A percentile compares a stretch with the other conserved stretches of the same genome.
These are phyloP conservation scores for Globisporangium perplexum DNA, from an alignment of 352 stramenopile species.

Conservation along the genomic window DNA sequence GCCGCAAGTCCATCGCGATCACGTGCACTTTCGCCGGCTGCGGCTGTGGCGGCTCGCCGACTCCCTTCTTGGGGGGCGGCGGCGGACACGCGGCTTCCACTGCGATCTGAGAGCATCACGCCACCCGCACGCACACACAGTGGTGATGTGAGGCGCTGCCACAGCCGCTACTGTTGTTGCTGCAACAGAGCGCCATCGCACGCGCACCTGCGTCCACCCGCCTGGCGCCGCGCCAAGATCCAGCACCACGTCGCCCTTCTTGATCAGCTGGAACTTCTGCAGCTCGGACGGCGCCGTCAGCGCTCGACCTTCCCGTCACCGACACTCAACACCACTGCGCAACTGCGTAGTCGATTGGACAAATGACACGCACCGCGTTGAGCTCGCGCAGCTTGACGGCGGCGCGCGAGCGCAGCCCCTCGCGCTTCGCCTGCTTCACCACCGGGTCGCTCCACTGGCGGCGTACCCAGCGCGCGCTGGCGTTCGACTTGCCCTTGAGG, in stretches of 20 bases:
- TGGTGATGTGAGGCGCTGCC: too few relatives aligned
- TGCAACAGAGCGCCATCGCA: background rate
- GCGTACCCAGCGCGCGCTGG: slow-evolving; percentile 77
- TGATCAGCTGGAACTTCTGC: slow-evolving; percentile 67
- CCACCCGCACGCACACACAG: background rate
- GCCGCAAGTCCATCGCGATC: slow-evolving; percentile 69
- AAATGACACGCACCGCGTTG: slow-evolving; percentile 49
- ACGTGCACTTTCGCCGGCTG: slow-evolving; percentile 26
- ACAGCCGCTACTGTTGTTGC: background rate
- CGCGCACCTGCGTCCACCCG: slow-evolving; percentile 74
- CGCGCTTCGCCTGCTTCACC: slow-evolving; percentile 82
- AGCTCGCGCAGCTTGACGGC: slow-evolving; percentile 83
- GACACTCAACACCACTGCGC: background rate
- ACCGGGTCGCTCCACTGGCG: slow-evolving; percentile 82
- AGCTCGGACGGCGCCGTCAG: background rate
- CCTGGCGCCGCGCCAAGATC: slow-evolving; percentile 81
- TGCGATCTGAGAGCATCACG: slow-evolving; percentile 24
- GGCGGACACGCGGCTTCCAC: slow-evolving; percentile 38
- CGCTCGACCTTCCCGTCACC: too few relatives aligned
- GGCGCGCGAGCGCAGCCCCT: slow-evolving; percentile 72
- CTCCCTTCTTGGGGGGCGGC: slow-evolving; percentile 13
- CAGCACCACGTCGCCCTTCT: slow-evolving; percentile 60
- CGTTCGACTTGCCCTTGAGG: slow-evolving; percentile 79
- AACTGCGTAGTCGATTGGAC: too few relatives aligned
- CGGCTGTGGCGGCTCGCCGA: slow-evolving; percentile 10